Evolutionary conservation across 306 rosid genomes (phyloP), one percentile per base, ranked within the genome.

Genomic region (Lupinus albus): DNA sequence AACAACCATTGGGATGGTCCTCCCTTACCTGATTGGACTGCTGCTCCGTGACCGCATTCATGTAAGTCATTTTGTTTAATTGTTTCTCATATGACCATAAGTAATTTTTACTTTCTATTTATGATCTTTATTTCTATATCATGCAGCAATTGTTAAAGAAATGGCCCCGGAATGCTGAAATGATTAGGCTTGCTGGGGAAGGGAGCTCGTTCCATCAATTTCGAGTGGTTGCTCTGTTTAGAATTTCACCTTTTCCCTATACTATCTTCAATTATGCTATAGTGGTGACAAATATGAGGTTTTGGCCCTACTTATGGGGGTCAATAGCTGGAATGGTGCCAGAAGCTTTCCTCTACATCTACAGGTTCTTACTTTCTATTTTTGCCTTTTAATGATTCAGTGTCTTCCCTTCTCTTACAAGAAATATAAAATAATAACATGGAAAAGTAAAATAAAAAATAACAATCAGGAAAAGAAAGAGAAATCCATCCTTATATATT

Each of bases 291-390:
- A 85, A 83, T 69, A 90, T 94, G 99, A 83, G 51, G 68, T 90
- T 94, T 79, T 88, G 96, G 97, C 99, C 99, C 53, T 94, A 94
- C 77, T 73, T 94, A 14, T 85, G 91, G 51, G 99, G 99, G 73
- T 94, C 99, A 39, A 55, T 94, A 69, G 84, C 96, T 4, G 97
- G 99, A 80, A 94, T 94, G 99, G 82, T 94, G 33, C 99, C 99
- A 49, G 99, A 94, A 79, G 91, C 99, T 48, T 94, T 88, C 88
- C 68, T 94, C 71, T 94, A 94, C 82, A 94, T 94, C 41, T 94
- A 94, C 73, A 88, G 99, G 99, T 90, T 20, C 3, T 82, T 76
- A 61, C 52, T 62, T 60, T 49, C 12, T 32, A 7, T 51, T 5
- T 72, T 73, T 67, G 12, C 20, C 13, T 30, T 44, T 36, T 20